Evolutionary conservation across 257 asterid species (phyloP).

Genomic region (Ophiorrhiza pumila): DNA sequence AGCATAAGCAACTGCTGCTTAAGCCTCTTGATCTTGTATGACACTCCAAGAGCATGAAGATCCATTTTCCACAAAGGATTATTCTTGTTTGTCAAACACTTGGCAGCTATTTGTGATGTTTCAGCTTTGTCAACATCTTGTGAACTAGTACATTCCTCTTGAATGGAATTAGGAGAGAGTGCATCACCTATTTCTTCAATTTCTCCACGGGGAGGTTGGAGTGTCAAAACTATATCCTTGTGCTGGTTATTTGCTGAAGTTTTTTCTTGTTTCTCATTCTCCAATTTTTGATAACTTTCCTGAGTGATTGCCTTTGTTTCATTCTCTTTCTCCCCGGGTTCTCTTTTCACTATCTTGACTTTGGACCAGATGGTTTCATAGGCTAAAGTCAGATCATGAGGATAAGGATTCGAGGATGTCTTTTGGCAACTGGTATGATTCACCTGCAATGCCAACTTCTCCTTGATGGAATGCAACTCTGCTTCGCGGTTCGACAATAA

Average conservation of each 20-base stretch:
- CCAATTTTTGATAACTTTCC: conserved; percentile 28
- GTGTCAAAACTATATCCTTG: conserved; percentile 64
- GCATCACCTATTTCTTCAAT: conserved; percentile 25
- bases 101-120: conserved; percentile 37
- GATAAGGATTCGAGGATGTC: conserved; percentile 38
- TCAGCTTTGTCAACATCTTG: conserved; percentile 28
- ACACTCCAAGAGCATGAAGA: conserved; percentile 85
- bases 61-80: conserved; percentile 63
- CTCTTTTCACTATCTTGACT: conserved; percentile 61
- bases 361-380: conserved; percentile 71
- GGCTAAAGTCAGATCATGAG: conserved; percentile 28
- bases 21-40: conserved; percentile 91
- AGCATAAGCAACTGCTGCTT: conserved; percentile 83
- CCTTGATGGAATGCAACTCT: conserved; percentile 56
- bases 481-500: conserved; percentile 53
- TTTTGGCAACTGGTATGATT: conserved; percentile 53
- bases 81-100: conserved; percentile 28
- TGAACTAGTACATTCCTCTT: conserved; percentile 32
- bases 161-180: conserved; percentile 23
- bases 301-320: conserved; percentile 35
- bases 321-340: conserved; percentile 43
- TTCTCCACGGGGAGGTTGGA: conserved; percentile 43
- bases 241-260: conserved; percentile 27
- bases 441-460: conserved; percentile 47
- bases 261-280: conserved; percentile 24